These are phyloP conservation scores for Volvox reticuliferus DNA, from an alignment of 139 green algal species.

Conservation along the genomic window DNA sequence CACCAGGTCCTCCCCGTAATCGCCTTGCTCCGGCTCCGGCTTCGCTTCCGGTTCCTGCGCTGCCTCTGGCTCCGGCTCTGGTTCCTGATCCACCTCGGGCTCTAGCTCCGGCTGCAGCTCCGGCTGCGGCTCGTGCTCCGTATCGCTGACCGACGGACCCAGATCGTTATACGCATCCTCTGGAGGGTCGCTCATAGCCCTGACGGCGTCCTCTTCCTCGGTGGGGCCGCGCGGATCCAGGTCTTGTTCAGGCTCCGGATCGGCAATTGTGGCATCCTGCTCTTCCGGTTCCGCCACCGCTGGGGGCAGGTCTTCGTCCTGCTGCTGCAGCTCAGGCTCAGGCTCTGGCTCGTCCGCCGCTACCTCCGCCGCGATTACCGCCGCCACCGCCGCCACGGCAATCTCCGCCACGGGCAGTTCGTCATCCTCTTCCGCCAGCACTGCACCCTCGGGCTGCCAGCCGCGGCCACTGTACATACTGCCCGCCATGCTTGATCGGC, in stretches of 20 bases:
- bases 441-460: slow-evolving; percentile 10
- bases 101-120: neutral
- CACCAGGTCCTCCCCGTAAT: too few relatives aligned
- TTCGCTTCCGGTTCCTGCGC: neutral
- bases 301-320: neutral
- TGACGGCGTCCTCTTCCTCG: neutral
- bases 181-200: neutral
- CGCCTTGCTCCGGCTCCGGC: neutral
- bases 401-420: neutral
- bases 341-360: neutral
- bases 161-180: neutral
- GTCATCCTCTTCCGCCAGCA: slow-evolving; percentile 1
- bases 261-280: neutral
- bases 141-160: neutral
- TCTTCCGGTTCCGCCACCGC: neutral
- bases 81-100: neutral
- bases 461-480: slow-evolving; percentile 9
- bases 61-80: neutral
- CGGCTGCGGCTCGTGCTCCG: neutral
- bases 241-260: neutral
- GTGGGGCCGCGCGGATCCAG: neutral
- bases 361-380: neutral
- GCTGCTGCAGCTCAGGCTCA: neutral
- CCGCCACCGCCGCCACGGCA: neutral
- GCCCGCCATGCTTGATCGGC: neutral